phyloP scores from a whole-genome alignment of 2,329 filamentous ascomycete genomes.

The Cordyceps cicadae region DNA sequence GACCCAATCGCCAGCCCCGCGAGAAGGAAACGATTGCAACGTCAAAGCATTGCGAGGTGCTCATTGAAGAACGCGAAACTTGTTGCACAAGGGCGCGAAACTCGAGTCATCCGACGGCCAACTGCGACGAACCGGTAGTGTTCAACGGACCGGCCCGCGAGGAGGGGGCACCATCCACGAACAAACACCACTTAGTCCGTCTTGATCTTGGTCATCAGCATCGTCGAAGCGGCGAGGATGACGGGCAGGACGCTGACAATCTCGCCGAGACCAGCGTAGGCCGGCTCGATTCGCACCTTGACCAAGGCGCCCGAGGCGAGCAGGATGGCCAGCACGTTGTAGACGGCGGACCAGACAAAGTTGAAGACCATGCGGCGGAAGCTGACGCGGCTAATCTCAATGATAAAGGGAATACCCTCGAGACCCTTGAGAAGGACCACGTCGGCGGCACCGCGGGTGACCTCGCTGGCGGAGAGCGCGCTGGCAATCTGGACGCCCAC shows the following conservation, averaged over 20 bases:
- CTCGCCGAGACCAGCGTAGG: slow-evolving; percentile 53
- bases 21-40: not conserved
- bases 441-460: slow-evolving; percentile 48
- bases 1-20: not conserved
- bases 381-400: slow-evolving; percentile 35
- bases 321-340: slow-evolving; percentile 54
- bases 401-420: slow-evolving; percentile 39
- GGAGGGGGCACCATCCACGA: not conserved
- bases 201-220: slow-evolving; percentile 20
- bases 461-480: slow-evolving; percentile 36
- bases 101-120: not conserved
- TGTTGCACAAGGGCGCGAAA: not conserved
- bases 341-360: slow-evolving; percentile 53
- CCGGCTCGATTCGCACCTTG: slow-evolving; percentile 39
- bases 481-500: slow-evolving; percentile 52
- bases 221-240: slow-evolving; percentile 29
- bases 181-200: not conserved
- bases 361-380: slow-evolving; percentile 47
- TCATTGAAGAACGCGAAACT: not conserved
- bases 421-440: slow-evolving; percentile 48
- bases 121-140: not conserved
- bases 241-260: slow-evolving; percentile 58
- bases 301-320: slow-evolving; percentile 52
- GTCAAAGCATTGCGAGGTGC: not conserved
- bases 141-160: not conserved